Conservation (phyloP, 2,329 filamentous ascomycete species). For the Pseudogymnoascus sp. region DNA sequence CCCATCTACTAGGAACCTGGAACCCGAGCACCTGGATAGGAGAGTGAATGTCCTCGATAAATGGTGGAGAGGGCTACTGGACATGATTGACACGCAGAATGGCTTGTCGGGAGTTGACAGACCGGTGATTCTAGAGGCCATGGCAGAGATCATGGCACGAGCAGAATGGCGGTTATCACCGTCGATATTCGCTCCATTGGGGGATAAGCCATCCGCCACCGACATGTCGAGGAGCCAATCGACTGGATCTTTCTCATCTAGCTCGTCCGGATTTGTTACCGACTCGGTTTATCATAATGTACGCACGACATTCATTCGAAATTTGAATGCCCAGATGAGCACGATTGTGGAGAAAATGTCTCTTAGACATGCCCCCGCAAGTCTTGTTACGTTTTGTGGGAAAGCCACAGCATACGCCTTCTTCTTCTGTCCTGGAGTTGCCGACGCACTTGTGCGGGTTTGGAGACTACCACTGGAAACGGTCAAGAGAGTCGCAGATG, state of each 20-base stretch:
- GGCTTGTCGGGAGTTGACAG: constrained; percentile 63
- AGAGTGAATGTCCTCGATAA: constrained; percentile 61
- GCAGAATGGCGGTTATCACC: constrained; percentile 59
- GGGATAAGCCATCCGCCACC: constrained; percentile 30
- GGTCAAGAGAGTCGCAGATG: constrained; percentile 52
- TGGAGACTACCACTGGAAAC: constrained; percentile 54
- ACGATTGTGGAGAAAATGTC: constrained; percentile 70
- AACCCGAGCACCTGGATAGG: constrained; percentile 61
- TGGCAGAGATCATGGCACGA: constrained; percentile 61
- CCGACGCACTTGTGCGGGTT: constrained; percentile 57
- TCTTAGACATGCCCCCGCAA: constrained; percentile 45
- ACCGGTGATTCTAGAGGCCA: constrained; percentile 60
- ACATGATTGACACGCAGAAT: constrained; percentile 59
- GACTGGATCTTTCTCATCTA: constrained; percentile 47
- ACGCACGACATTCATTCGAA: constrained; percentile 61
- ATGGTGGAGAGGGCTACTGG: constrained; percentile 65
- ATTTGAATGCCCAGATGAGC: constrained; percentile 58
- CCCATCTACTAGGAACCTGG: constrained; percentile 47
- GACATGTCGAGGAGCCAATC: constrained; percentile 26
- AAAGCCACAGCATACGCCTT: constrained; percentile 68
- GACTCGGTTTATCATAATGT: constrained; percentile 67
- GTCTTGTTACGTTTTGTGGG: constrained; percentile 60
- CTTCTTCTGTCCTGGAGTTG: constrained; percentile 63
- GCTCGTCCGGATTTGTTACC: constrained; percentile 55
- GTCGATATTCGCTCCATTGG: constrained; percentile 46